Conservation (phyloP, 2,329 filamentous ascomycete genomes). For the Arthroderma uncinatum region DNA sequence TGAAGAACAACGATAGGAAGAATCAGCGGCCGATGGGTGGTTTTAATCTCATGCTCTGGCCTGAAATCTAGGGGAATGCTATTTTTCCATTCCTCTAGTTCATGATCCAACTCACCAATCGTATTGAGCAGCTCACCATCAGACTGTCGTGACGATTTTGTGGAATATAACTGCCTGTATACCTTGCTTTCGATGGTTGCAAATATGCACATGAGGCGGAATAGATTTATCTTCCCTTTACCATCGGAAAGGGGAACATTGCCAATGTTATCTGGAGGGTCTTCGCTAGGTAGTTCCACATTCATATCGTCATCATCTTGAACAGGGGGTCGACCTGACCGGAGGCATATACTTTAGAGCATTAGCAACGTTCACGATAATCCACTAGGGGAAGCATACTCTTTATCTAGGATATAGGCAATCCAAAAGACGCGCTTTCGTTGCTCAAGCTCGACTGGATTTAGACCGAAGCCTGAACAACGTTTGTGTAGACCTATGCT, state of each 20-base stretch:
- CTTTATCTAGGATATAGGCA: slow-evolving; percentile 61
- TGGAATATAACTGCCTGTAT: slow-evolving; percentile 86
- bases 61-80: slow-evolving; percentile 88
- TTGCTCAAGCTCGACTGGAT: slow-evolving; percentile 88
- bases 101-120: slow-evolving; percentile 83
- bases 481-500: slow-evolving; percentile 93
- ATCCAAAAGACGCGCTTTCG: slow-evolving; percentile 70
- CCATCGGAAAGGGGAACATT: slow-evolving; percentile 85
- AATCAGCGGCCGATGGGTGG: slow-evolving; percentile 83
- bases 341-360: slow-evolving; percentile 47
- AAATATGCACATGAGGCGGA: slow-evolving; percentile 85
- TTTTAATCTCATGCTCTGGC: slow-evolving; percentile 94
- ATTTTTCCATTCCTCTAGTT: slow-evolving; percentile 93
- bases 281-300: slow-evolving; percentile 82
- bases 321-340: slow-evolving; percentile 59
- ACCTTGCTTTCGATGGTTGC: slow-evolving; percentile 86
- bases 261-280: slow-evolving; percentile 83
- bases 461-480: slow-evolving; percentile 84
- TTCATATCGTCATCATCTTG: slow-evolving; percentile 84
- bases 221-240: slow-evolving; percentile 87
- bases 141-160: slow-evolving; percentile 80
- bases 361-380: neutral
- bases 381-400: slow-evolving; percentile 33
- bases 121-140: slow-evolving; percentile 89
- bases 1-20: slow-evolving; percentile 89